Base-by-base conservation (phyloP, 306 rosid genomes). In the Arachis hypogaea region DNA sequence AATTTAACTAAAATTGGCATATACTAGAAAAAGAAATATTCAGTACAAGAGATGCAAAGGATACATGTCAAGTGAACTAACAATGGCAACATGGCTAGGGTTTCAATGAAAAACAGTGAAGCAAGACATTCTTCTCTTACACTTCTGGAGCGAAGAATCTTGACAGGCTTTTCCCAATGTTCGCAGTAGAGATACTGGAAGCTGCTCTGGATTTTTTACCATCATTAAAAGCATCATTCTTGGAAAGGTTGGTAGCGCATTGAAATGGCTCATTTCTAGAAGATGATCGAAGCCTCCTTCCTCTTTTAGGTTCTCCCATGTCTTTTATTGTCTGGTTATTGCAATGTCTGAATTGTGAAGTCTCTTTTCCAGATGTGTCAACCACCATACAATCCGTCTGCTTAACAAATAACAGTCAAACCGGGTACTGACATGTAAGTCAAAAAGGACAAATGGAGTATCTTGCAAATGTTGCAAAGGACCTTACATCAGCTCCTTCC, bases 401-500 rank as follows among this genome's bases (percentile, higher is more conserved):
- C 84, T 83, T 63, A 70, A 72, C 42, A 62, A 68, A 75, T 68
- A 64, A 69, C 77, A 69, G 68, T 81, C 50, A 76, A 68, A 69
- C 41, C 11, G 56, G 9, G 71, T 63, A 75, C 77, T 42, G 63
- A 71, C 38, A 51, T 51, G 49, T 42, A 64, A 77, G 52, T 67
- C 51, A 62, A 65, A 77, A 36, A 77, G 52, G 55, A 16, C 66
- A 68, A 59, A 50, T 10, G 71, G 66, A 66, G 57, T 73, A 49
- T 69, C 73, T 75, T 18, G 73, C 47, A 2, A 16, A 73, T 77
- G 61, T 60, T 9, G 66, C 73, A 69, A 78, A 74, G 78, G 84
- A 67, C 73, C 83, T 73, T 88, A 94, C 98, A 69, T 84, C 62
- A 49, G 71, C 84, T 33, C 38, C 4, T 46, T 83, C 81, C 61